These are phyloP conservation scores for Solanum rostratum DNA, from an alignment of 257 asterid genomes.

Conservation along the genomic window DNA sequence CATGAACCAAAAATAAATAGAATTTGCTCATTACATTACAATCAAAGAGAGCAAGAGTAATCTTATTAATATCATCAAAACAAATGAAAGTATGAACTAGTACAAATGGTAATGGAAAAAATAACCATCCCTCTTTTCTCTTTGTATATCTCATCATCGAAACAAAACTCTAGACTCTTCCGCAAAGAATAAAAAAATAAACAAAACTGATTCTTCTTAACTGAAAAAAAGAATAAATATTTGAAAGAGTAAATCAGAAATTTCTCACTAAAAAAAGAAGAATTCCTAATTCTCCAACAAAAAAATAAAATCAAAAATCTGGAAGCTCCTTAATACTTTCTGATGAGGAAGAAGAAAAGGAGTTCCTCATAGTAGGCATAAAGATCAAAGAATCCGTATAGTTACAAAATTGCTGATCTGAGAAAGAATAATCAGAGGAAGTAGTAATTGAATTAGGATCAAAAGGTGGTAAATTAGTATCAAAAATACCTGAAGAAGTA, in stretches of 20 bases:
- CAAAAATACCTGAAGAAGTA: not conserved
- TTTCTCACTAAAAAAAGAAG: not conserved
- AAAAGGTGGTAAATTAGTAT: not conserved
- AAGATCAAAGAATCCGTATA: conserved; percentile 3
- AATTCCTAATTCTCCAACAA: not conserved
- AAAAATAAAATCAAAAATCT: not conserved
- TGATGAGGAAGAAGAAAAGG: conserved; percentile 10
- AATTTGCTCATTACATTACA: not conserved
- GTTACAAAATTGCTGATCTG: conserved; percentile 5
- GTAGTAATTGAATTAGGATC: not conserved
- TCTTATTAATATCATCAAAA: not conserved
- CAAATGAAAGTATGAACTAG: not conserved
- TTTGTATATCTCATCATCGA: not conserved
- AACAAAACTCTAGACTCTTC: not conserved
- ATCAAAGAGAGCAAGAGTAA: not conserved
- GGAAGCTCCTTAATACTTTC: conserved; percentile 19
- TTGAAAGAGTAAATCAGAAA: not conserved
- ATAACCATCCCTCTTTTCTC: not conserved
- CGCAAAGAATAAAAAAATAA: not conserved
- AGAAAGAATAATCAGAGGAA: conserved; percentile 1
- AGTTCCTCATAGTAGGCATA: conserved; percentile 15
- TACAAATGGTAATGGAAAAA: not conserved
- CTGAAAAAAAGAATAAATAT: not conserved
- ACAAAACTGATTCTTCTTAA: not conserved
- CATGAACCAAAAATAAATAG: not conserved